Percentiles rank a stretch among this genome's conserved stretches.
phyloP scores from a whole-genome alignment of 1,139 yeast species.

The Ogataea hybrid region DNA sequence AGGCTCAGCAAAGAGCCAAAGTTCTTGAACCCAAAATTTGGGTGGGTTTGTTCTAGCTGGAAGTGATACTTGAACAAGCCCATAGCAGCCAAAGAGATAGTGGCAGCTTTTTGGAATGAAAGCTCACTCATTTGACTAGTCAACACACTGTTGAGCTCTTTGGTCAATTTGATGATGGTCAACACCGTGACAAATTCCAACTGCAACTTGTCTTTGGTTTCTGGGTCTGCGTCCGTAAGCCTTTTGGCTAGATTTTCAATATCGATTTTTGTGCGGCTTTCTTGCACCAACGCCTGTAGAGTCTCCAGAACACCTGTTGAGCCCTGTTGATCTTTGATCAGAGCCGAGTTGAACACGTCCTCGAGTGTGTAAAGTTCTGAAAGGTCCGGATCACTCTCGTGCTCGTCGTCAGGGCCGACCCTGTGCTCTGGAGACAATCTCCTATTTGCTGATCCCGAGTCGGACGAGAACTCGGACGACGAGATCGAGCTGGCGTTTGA shows the following conservation, averaged over 20 bases:
- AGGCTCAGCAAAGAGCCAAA: slow-evolving; percentile 24
- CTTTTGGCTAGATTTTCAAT: slow-evolving; percentile 3
- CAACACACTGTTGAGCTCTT: slow-evolving; percentile 16
- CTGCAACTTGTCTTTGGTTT: slow-evolving; percentile 18
- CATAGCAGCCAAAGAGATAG: slow-evolving; percentile 17
- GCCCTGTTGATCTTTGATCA: slow-evolving; percentile 9
- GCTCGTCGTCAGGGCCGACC: slow-evolving; percentile 1
- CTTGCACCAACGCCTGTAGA: slow-evolving; percentile 8
- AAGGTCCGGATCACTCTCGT: not conserved
- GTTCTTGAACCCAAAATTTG: slow-evolving; percentile 27
- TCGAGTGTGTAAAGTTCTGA: slow-evolving; percentile 1
- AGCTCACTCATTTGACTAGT: slow-evolving; percentile 11
- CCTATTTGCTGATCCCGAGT: slow-evolving; percentile 7
- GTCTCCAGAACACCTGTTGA: slow-evolving; percentile 3
- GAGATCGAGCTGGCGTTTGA: slow-evolving; percentile 8
- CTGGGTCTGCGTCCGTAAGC: slow-evolving; percentile 2
- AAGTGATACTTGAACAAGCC: slow-evolving; percentile 29
- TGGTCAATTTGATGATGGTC: slow-evolving; percentile 20
- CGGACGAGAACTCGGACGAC: slow-evolving; percentile 14
- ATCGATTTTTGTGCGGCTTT: slow-evolving; percentile 3
- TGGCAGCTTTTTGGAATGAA: slow-evolving; percentile 13
- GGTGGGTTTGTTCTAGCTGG: slow-evolving; percentile 25
- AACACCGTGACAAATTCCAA: slow-evolving; percentile 27
- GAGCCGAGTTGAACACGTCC: slow-evolving; percentile 4
- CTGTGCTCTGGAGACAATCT: slow-evolving; percentile 1